Percentiles rank a stretch among this genome's conserved stretches.
phyloP scores from a whole-genome alignment of 116 monocot species.

The Trichopus zeylanicus region DNA sequence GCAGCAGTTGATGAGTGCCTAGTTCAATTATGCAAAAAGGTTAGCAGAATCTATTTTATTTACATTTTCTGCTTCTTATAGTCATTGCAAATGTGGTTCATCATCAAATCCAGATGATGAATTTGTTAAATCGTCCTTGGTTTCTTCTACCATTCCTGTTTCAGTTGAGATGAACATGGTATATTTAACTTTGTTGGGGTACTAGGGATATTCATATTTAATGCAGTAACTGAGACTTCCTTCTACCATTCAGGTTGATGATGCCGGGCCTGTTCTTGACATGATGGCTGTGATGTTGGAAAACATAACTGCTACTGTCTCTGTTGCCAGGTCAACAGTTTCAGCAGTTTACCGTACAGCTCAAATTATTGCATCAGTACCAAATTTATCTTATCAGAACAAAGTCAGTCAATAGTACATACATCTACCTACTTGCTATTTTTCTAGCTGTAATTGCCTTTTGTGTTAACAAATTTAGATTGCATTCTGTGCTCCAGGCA shows the following conservation, averaged over 20 bases:
- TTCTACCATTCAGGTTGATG: slow-evolving; percentile 59
- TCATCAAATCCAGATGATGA: neutral
- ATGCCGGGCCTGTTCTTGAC: slow-evolving; percentile 90
- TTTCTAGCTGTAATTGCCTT: neutral
- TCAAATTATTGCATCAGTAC: slow-evolving; percentile 80
- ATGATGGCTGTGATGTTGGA: slow-evolving; percentile 82
- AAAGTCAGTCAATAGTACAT: slow-evolving; percentile 39
- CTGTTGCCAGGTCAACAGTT: slow-evolving; percentile 70
- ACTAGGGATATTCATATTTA: neutral
- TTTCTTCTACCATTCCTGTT: neutral
- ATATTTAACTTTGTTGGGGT: neutral
- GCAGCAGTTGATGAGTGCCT: slow-evolving; percentile 69
- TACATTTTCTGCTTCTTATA: neutral
- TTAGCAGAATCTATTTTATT: slow-evolving; percentile 11
- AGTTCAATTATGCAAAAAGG: slow-evolving; percentile 76
- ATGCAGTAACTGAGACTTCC: neutral
- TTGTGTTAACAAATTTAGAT: neutral
- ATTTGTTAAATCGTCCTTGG: neutral
- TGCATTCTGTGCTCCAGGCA: slow-evolving; percentile 31
- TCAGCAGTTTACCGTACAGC: slow-evolving; percentile 81
- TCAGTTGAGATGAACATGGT: neutral
- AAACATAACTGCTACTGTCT: slow-evolving; percentile 42
- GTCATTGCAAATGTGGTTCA: neutral
- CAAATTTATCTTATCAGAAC: slow-evolving; percentile 77
- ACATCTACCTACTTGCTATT: neutral